Evolutionary conservation across 306 rosid species (phyloP).

Genomic region (Dalbergia oliveri): DNA sequence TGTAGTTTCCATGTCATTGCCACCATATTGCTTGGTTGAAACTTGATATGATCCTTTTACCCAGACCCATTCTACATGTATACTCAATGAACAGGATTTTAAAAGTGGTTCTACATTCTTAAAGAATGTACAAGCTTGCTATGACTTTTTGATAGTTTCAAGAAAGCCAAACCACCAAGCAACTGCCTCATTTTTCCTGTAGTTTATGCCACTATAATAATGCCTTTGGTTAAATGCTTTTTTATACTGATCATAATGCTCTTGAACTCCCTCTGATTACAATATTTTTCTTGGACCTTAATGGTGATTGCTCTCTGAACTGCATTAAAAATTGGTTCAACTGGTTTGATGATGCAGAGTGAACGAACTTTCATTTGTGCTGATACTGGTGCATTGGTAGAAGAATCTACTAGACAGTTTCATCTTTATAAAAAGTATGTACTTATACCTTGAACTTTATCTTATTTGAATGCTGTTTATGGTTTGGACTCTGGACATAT

Average conservation of each 20-base stretch:
- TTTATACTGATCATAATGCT: conserved; percentile 32
- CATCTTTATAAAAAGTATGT: conserved; percentile 78
- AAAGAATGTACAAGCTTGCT: conserved; percentile 4
- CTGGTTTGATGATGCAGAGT: conserved; percentile 63
- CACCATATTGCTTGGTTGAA: conserved; percentile 34
- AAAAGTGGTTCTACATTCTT: conserved; percentile 25
- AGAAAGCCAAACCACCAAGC: conserved; percentile 31
- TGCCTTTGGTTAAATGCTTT: conserved; percentile 13
- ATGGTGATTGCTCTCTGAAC: conserved; percentile 20
- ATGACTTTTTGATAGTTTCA: conserved; percentile 29
- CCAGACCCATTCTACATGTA: conserved; percentile 13
- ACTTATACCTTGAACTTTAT: conserved; percentile 29
- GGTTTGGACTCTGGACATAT: neutral
- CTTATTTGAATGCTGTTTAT: conserved; percentile 29
- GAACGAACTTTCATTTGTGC: conserved; percentile 85
- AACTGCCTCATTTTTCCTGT: conserved; percentile 27
- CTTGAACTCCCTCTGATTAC: conserved; percentile 30
- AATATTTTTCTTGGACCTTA: conserved; percentile 28
- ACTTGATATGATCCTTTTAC: conserved; percentile 19
- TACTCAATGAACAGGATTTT: conserved; percentile 23
- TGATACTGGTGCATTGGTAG: conserved; percentile 91
- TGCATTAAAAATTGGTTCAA: conserved; percentile 25
- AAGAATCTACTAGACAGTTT: conserved; percentile 60
- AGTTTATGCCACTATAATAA: conserved; percentile 12
- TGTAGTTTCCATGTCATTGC: neutral